Evolutionary conservation across 2,329 filamentous ascomycete species (phyloP), one percentile per base, ranked within the genome.

Genomic region (Colletotrichum paranaense): DNA sequence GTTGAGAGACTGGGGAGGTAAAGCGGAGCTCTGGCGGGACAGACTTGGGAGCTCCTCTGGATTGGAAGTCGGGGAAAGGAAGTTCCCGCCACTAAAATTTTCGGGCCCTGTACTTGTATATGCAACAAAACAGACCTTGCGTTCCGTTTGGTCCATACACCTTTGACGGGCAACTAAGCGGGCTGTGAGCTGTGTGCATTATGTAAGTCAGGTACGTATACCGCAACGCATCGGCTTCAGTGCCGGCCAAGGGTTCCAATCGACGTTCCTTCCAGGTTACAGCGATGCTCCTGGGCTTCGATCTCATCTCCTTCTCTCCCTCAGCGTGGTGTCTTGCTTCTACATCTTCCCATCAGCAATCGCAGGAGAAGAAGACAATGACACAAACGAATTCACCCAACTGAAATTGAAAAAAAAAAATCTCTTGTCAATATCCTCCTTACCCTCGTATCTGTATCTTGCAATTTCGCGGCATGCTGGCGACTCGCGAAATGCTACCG

Each of bases 11-110:
- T 49, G 56, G 68, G 62, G 53, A 68, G 46, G 59, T 60, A 55
- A 65, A 56, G 67, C 67, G 71, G 71, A 74, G 74, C 62, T 66
- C 14, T 32, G 38, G 57, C 65, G 55, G 68, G 68, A 59, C 53
- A 38, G 42, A 49, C 42, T 49, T 22, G 42, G 9, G 70, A 72
- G 59, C 69, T 69, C 64, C 46, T 71, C 57, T 62, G 62, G 28
- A 55, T 38, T 55, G n/a, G 55, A 62, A 56, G 59, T 73, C 67
- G 71, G 67, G 71, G 71, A 71, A 73, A 70, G 71, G 67, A 73
- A 73, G 71, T 73, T 71, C 60, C 71, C 71, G 71, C 67, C 71
- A 49, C 67, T 73, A 66, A 71, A 60, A 59, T 70, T 73, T 65
- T 68, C 66, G 66, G 60, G 60, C 60, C 67, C 59, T 56, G 46